Conservation (phyloP, 1,284 basidiomycete species). For the Phenoliferia sp. region DNA sequence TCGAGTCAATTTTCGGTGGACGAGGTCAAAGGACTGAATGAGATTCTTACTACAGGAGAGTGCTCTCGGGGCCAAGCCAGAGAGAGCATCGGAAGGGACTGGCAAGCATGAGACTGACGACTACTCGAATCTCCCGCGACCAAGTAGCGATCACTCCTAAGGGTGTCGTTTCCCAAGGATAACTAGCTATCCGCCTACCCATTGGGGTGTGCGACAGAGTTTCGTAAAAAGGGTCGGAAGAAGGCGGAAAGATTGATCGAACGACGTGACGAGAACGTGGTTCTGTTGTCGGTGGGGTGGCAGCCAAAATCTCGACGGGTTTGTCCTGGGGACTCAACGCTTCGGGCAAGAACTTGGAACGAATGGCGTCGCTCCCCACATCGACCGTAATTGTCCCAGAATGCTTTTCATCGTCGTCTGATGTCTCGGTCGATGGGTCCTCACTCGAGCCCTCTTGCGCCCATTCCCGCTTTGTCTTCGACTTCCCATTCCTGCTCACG, state of each 20-base stretch:
- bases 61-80: slow-evolving; percentile 12
- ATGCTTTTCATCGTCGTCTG: not conserved
- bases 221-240: not conserved
- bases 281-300: not conserved
- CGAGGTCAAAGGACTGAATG: not conserved
- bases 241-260: not conserved
- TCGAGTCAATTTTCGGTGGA: not conserved
- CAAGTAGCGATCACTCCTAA: slow-evolving; percentile 18
- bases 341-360: too few relatives aligned
- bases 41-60: slow-evolving; percentile 11
- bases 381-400: not conserved
- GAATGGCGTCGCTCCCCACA: not conserved
- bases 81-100: slow-evolving; percentile 25
- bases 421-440: not conserved
- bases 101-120: slow-evolving; percentile 19
- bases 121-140: slow-evolving; percentile 14
- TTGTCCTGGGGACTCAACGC: too few relatives aligned
- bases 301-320: too few relatives aligned
- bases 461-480: too few relatives aligned
- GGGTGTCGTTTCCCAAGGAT: not conserved
- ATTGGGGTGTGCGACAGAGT: not conserved
- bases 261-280: not conserved
- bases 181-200: not conserved
- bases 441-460: not conserved
- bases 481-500: not conserved